Conservation (phyloP, 768 basidiomycete species). For the Collybia mongolica region DNA sequence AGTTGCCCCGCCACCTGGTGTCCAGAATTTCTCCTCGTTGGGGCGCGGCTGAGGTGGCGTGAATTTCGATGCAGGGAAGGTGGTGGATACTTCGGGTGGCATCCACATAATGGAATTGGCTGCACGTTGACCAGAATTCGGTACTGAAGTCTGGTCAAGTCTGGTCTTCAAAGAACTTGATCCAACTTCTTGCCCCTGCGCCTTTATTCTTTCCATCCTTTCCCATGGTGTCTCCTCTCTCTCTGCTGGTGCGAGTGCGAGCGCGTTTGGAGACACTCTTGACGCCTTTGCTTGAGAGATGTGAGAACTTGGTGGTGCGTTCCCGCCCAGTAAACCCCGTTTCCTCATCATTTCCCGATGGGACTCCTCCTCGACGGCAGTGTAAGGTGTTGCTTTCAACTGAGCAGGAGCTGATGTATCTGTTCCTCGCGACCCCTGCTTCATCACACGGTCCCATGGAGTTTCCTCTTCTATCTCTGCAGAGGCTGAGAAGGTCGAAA, state of each 20-base stretch:
- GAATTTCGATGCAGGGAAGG: neutral
- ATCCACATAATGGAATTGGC: neutral
- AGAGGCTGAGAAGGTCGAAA: no score
- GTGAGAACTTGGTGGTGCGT: neutral
- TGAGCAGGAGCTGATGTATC: neutral
- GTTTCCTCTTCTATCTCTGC: neutral
- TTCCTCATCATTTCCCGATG: no score
- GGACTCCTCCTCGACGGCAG: neutral
- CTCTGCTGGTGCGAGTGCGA: neutral
- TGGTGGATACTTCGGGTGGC: neutral
- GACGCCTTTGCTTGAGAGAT: neutral
- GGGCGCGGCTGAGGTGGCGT: neutral
- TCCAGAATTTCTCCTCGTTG: slow-evolving; percentile 9
- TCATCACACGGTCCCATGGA: neutral
- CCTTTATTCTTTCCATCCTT: slow-evolving; percentile 7
- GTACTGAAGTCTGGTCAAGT: neutral
- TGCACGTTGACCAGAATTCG: neutral
- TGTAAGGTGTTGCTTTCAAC: neutral
- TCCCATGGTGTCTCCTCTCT: slow-evolving; percentile 5
- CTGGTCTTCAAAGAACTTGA: neutral
- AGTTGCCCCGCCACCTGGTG: slow-evolving; percentile 3
- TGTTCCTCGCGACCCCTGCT: neutral
- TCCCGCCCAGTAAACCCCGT: no score
- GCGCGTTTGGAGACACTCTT: neutral
- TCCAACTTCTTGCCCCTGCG: neutral